These are phyloP conservation scores for Mycogone perniciosa DNA, from an alignment of 2,329 filamentous ascomycete genomes.

Conservation along the genomic window DNA sequence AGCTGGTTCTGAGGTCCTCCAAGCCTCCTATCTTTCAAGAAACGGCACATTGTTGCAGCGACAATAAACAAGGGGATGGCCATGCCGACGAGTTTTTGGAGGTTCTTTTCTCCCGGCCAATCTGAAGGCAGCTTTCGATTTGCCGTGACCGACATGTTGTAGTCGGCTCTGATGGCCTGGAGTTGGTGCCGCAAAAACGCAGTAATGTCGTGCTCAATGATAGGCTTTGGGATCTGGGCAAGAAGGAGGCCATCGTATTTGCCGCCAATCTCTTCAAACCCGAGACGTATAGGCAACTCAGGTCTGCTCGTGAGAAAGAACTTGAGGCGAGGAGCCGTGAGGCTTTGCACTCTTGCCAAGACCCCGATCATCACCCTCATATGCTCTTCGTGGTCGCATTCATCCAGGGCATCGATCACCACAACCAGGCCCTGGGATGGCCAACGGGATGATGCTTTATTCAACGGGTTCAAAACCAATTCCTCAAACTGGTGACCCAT, in stretches of 20 bases:
- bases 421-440: slow-evolving; percentile 16
- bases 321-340: slow-evolving; percentile 20
- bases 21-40: slow-evolving; percentile 18
- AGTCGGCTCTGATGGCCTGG: neutral
- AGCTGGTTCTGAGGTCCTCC: slow-evolving; percentile 20
- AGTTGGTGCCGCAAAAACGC: slow-evolving; percentile 1
- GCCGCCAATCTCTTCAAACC: slow-evolving; percentile 25
- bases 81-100: slow-evolving; percentile 18
- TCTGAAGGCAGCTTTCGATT: neutral
- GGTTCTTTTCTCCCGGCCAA: slow-evolving; percentile 10
- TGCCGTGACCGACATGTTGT: slow-evolving; percentile 7
- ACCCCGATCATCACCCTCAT: slow-evolving; percentile 24
- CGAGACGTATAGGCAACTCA: slow-evolving; percentile 31
- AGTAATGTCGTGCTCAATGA: slow-evolving; percentile 4
- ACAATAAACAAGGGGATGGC: slow-evolving; percentile 32
- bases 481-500: slow-evolving; percentile 34
- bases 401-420: slow-evolving; percentile 30
- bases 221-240: neutral
- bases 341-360: slow-evolving; percentile 2
- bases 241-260: slow-evolving; percentile 8
- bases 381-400: slow-evolving; percentile 24
- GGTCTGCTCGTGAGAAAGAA: slow-evolving; percentile 39
- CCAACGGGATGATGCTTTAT: neutral
- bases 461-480: slow-evolving; percentile 32
- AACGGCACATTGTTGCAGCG: slow-evolving; percentile 28